Percentiles rank a stretch among this genome's conserved stretches.
Evolutionary conservation across 495 filamentous ascomycete genomes (phyloP).

Genomic region (Aspergillus nanangensis): DNA sequence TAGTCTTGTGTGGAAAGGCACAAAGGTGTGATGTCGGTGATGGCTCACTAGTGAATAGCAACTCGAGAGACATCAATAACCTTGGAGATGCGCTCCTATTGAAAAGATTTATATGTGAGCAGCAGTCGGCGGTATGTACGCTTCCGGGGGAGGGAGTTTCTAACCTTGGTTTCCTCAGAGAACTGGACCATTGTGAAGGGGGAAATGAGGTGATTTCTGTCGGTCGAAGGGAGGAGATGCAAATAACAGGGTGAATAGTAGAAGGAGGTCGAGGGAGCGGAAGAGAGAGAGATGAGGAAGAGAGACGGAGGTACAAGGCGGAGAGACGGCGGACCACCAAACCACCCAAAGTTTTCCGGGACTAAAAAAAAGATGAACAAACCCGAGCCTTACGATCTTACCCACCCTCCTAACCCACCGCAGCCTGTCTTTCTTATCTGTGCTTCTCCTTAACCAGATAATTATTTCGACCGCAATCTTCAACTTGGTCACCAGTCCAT

Average conservation of each 20-base stretch:
- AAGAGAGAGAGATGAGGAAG: slow-evolving; percentile 1
- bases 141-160: slow-evolving; percentile 4
- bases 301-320: slow-evolving; percentile 5
- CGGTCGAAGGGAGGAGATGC: too few species aligned
- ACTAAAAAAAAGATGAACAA: slow-evolving; percentile 15
- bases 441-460: too few species aligned
- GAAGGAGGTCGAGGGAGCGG: too few species aligned
- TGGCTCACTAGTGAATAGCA: slow-evolving; percentile 86
- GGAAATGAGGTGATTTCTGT: too few species aligned
- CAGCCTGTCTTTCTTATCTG: too few species aligned
- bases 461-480: neutral
- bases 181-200: slow-evolving; percentile 70
- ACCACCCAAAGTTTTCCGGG: slow-evolving; percentile 33
- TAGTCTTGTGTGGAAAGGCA: slow-evolving; percentile 5
- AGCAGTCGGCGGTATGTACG: neutral
- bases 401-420: too few species aligned
- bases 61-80: slow-evolving; percentile 91
- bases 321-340: slow-evolving; percentile 9
- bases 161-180: slow-evolving; percentile 94
- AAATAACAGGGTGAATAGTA: too few species aligned
- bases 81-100: slow-evolving; percentile 91
- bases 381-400: too few species aligned
- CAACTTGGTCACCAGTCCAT: neutral
- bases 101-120: neutral
- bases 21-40: neutral